Conservation (phyloP, 306 rosid species). For the Hippophae tibetana region DNA sequence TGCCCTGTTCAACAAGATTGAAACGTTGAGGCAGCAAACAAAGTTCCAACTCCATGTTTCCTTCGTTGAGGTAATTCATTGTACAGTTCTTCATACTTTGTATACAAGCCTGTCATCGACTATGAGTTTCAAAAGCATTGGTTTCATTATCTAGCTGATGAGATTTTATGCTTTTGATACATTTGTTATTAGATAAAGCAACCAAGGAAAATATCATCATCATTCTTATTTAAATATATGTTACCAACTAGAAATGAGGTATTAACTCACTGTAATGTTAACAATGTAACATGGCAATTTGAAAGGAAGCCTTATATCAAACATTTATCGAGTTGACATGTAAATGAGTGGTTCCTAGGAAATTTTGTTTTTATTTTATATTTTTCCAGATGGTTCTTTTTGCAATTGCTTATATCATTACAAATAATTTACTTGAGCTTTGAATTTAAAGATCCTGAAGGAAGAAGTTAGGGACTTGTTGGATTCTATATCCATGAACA, state of each 20-base stretch:
- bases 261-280: constrained; percentile 1
- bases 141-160: not conserved
- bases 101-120: not conserved
- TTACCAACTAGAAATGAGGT: not conserved
- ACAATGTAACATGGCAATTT: constrained; percentile 7
- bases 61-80: constrained; percentile 56
- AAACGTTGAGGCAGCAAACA: constrained; percentile 52
- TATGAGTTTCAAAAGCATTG: not conserved
- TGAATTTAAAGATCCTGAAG: constrained; percentile 53
- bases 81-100: constrained; percentile 2
- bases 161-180: too few species aligned
- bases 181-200: not conserved
- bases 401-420: not conserved
- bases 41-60: constrained; percentile 77
- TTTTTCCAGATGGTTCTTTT: constrained; percentile 9
- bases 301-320: not conserved
- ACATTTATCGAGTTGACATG: constrained; percentile 12
- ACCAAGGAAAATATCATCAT: not conserved
- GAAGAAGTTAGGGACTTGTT: constrained; percentile 80
- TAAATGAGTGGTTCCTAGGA: constrained; percentile 6
- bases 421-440: constrained; percentile 20
- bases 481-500: constrained; percentile 43
- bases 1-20: constrained; percentile 61
- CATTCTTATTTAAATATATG: not conserved
- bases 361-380: not conserved